A percentile compares a stretch with the other conserved stretches of the same genome.
Evolutionary conservation across 305 asterid species (phyloP).

Genomic region (Rubia peregrina): DNA sequence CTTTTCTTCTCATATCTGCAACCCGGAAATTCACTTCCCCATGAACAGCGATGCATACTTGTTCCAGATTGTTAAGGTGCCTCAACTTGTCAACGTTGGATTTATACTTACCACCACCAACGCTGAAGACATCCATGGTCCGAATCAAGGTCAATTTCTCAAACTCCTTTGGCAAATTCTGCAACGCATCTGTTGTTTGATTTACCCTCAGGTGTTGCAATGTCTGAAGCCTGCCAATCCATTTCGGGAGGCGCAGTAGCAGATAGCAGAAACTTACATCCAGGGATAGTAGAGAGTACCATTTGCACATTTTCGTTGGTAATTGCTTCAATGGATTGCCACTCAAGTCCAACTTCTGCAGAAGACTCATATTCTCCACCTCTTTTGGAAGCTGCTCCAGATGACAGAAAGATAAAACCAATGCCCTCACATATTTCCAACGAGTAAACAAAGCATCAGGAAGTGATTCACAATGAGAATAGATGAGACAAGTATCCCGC

Average conservation of each 20-base stretch:
- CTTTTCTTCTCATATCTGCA: not conserved
- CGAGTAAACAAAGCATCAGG: not conserved
- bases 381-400: conserved; percentile 11
- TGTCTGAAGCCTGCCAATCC: conserved; percentile 11
- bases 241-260: conserved; percentile 7
- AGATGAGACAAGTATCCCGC: conserved; percentile 3
- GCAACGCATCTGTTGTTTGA: not conserved
- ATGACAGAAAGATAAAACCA: conserved; percentile 5
- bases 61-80: not conserved
- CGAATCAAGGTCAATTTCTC: not conserved
- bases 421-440: conserved; percentile 8
- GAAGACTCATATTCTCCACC: conserved; percentile 7
- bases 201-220: conserved; percentile 12
- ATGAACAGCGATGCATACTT: not conserved
- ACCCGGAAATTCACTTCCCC: not conserved
- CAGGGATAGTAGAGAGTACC: conserved; percentile 10
- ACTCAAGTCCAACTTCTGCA: conserved; percentile 17
- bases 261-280: not conserved
- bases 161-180: not conserved
- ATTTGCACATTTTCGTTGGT: conserved; percentile 11
- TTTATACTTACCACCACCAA: not conserved
- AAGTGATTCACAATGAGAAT: not conserved
- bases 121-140: not conserved
- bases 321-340: conserved; percentile 1
- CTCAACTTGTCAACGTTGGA: not conserved